A percentile compares a stretch with the other conserved stretches of the same genome.
phyloP scores from a whole-genome alignment of 306 rosid species.

The Pyrus betulifolia region DNA sequence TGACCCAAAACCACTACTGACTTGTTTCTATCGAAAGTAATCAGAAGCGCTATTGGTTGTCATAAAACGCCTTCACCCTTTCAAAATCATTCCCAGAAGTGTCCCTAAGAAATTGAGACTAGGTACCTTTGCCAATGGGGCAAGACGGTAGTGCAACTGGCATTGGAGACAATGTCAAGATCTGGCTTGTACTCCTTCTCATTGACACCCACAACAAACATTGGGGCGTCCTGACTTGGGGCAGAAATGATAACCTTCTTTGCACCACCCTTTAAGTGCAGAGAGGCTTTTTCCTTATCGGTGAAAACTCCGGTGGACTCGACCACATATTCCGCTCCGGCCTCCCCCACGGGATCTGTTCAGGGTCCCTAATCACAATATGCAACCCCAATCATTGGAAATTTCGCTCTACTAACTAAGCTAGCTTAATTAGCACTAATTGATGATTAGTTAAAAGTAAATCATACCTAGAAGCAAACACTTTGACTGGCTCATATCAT shows the following conservation, averaged over 20 bases:
- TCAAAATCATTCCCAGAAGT: too few species aligned
- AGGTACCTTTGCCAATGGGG: slow-evolving; percentile 82
- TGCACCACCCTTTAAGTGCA: slow-evolving; percentile 64
- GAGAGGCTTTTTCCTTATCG: background rate
- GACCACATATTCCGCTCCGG: slow-evolving; percentile 48
- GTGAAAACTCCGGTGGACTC: slow-evolving; percentile 26
- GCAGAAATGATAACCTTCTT: slow-evolving; percentile 94
- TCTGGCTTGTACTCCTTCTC: slow-evolving; percentile 85
- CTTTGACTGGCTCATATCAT: background rate
- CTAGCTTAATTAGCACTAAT: background rate
- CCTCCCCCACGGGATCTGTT: slow-evolving; percentile 52
- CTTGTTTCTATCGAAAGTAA: too few species aligned
- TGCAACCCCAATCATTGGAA: background rate
- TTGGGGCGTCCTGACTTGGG: slow-evolving; percentile 87
- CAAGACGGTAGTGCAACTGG: slow-evolving; percentile 96
- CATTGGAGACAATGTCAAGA: slow-evolving; percentile 73
- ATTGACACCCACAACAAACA: slow-evolving; percentile 94
- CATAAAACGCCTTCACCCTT: too few species aligned
- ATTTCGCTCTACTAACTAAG: background rate
- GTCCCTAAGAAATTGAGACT: background rate
- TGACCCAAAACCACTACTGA: too few species aligned
- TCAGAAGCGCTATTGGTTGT: too few species aligned
- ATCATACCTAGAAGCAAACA: background rate
- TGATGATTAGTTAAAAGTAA: background rate
- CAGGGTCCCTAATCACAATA: slow-evolving; percentile 24